Conservation (phyloP, 192 early-diverging fungal genomes). For the Backusella luteola region DNA sequence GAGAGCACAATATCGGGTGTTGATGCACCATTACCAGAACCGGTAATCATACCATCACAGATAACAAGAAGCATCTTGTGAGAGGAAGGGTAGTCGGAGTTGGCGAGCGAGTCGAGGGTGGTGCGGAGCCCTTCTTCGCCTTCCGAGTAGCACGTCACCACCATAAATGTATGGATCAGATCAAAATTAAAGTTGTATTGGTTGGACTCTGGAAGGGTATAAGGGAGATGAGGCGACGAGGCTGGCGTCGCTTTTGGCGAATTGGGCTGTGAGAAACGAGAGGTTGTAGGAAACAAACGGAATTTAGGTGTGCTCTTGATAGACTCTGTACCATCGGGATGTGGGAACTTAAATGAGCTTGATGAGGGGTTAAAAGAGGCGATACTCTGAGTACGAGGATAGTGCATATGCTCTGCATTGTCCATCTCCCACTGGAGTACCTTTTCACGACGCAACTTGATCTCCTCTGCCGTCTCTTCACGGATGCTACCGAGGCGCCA, state of each 20-base stretch:
- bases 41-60: slow-evolving; percentile 78
- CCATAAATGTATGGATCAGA: slow-evolving; percentile 68
- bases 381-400: slow-evolving; percentile 52
- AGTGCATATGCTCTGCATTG: slow-evolving; percentile 45
- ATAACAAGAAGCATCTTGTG: slow-evolving; percentile 81
- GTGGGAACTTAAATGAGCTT: slow-evolving; percentile 23
- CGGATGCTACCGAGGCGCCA: slow-evolving; percentile 75
- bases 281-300: slow-evolving; percentile 43
- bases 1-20: slow-evolving; percentile 75
- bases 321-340: neutral
- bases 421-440: slow-evolving; percentile 43
- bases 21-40: slow-evolving; percentile 65
- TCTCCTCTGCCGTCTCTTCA: slow-evolving; percentile 56
- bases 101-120: slow-evolving; percentile 76
- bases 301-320: slow-evolving; percentile 36
- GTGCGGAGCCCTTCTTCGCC: slow-evolving; percentile 67
- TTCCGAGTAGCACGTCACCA: slow-evolving; percentile 82
- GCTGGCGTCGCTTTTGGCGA: neutral
- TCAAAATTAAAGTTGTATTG: slow-evolving; percentile 52
- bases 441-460: slow-evolving; percentile 40
- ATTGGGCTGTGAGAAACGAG: slow-evolving; percentile 33
- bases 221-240: slow-evolving; percentile 2
- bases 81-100: slow-evolving; percentile 67
- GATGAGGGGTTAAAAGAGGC: slow-evolving; percentile 26
- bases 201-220: slow-evolving; percentile 14